Percentiles rank a stretch among this genome's conserved stretches.
phyloP scores from a whole-genome alignment of 2,329 filamentous ascomycete species.

The Fonsecaea multimorphosa region DNA sequence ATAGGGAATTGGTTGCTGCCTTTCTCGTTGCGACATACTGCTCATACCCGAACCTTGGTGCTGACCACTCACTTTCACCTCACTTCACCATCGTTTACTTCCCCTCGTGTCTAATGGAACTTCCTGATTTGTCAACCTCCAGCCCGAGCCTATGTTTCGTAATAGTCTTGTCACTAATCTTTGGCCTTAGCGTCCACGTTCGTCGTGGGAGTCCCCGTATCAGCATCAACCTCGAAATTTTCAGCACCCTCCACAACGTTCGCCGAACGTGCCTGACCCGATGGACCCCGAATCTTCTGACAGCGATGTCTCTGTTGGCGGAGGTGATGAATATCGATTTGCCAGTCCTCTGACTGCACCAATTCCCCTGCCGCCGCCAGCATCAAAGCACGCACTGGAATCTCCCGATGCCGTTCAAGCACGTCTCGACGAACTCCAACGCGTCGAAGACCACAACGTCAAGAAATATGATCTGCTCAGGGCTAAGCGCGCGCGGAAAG shows the following conservation, averaged over 20 bases:
- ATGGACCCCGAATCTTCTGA: conserved; percentile 39
- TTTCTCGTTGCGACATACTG: no score
- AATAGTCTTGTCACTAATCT: conserved; percentile 25
- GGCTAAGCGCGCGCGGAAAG: conserved; percentile 38
- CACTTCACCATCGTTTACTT: not conserved
- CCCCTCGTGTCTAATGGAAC: not conserved
- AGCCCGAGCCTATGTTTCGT: conserved; percentile 15
- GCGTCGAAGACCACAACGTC: conserved; percentile 37
- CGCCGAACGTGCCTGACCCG: conserved; percentile 21
- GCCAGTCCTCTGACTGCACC: conserved; percentile 32
- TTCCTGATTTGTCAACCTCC: conserved; percentile 17
- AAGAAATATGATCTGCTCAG: conserved; percentile 36
- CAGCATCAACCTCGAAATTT: conserved; percentile 18
- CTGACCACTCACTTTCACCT: not conserved
- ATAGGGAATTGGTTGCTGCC: not conserved
- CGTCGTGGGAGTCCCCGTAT: conserved; percentile 34
- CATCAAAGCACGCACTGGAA: conserved; percentile 37
- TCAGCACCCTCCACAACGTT: conserved; percentile 21
- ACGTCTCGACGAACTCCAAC: conserved; percentile 35
- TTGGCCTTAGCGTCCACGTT: conserved; percentile 31
- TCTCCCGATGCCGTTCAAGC: conserved; percentile 34
- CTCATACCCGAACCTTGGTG: not conserved
- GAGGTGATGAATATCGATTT: conserved; percentile 30
- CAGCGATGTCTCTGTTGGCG: conserved; percentile 37
- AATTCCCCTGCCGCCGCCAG: conserved; percentile 34